Conservation (phyloP, 208 protist species). For the Trypanosoma conorhini region DNA sequence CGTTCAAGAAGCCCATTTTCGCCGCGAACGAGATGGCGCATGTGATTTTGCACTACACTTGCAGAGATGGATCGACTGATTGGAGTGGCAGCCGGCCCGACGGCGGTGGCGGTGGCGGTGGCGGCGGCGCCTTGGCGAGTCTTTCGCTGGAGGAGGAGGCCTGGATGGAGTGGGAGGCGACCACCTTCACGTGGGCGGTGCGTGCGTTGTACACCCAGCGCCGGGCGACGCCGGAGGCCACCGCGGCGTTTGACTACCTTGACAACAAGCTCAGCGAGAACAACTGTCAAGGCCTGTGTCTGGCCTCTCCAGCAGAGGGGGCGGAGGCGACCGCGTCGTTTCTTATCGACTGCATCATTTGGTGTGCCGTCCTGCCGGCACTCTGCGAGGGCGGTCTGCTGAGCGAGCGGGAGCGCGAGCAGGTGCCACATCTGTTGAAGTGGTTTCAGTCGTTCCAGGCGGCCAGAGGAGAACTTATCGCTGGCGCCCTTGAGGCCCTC, state of each 20-base stretch:
- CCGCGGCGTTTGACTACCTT: slow-evolving; percentile 54
- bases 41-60: slow-evolving; percentile 24
- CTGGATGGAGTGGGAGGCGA: slow-evolving; percentile 86
- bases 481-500: slow-evolving; percentile 56
- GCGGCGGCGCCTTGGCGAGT: slow-evolving; percentile 8
- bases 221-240: slow-evolving; percentile 46
- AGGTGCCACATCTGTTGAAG: slow-evolving; percentile 58
- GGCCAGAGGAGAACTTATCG: slow-evolving; percentile 55
- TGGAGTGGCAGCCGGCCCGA: background rate
- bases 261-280: slow-evolving; percentile 52
- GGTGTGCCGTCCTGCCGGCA: slow-evolving; percentile 70
- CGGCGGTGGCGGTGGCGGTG: background rate
- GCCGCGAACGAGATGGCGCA: slow-evolving; percentile 74
- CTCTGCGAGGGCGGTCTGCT: slow-evolving; percentile 83
- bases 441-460: slow-evolving; percentile 76
- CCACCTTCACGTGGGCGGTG: slow-evolving; percentile 56
- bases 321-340: slow-evolving; percentile 36
- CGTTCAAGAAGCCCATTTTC: slow-evolving; percentile 50
- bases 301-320: slow-evolving; percentile 14
- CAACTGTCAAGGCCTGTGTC: slow-evolving; percentile 27
- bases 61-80: background rate
- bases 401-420: slow-evolving; percentile 32
- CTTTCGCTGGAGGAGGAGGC: slow-evolving; percentile 62
- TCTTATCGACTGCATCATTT: slow-evolving; percentile 76
- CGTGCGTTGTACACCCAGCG: slow-evolving; percentile 76